Conservation (phyloP, 768 basidiomycete genomes). For the Boletus subcaerulescens region DNA sequence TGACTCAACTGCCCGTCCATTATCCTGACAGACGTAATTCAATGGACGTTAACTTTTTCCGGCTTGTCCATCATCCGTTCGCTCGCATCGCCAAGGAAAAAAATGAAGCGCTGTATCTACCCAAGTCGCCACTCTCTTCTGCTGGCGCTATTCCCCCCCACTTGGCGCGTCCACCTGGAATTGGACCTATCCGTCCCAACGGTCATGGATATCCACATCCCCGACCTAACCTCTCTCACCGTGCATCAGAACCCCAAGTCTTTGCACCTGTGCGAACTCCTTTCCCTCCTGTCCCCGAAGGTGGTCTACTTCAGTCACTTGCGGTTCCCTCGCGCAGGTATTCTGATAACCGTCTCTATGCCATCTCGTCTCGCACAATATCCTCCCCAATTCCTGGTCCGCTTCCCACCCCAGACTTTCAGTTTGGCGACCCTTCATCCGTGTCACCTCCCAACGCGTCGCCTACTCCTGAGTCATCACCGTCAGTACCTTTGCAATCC, state of each 20-base stretch:
- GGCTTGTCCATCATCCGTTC: conserved; percentile 48
- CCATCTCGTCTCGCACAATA: conserved; percentile 47
- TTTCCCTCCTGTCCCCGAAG: conserved; percentile 32
- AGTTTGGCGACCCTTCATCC: conserved; percentile 58
- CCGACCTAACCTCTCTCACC: conserved; percentile 26
- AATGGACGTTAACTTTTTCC: conserved; percentile 44
- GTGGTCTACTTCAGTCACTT: conserved; percentile 10
- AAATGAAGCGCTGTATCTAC: conserved; percentile 32
- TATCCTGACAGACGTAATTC: conserved; percentile 37
- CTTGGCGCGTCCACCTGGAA: conserved; percentile 35
- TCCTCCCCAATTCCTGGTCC: conserved; percentile 51
- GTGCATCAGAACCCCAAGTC: conserved; percentile 34
- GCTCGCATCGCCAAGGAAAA: conserved; percentile 33
- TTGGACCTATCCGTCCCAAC: conserved; percentile 45
- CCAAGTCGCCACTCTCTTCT: conserved; percentile 34
- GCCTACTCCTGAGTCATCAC: conserved; percentile 39
- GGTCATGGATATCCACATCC: conserved; percentile 45
- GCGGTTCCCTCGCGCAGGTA: conserved; percentile 20
- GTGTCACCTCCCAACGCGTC: conserved; percentile 45
- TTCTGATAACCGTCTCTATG: conserved; percentile 48
- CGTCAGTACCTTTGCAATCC: conserved; percentile 30
- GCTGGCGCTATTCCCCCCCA: conserved; percentile 32
- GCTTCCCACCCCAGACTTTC: conserved; percentile 59
- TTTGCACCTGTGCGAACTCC: conserved; percentile 38
- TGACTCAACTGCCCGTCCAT: conserved; percentile 34